These are phyloP conservation scores for Phialophora macrospora DNA, from an alignment of 2,329 filamentous ascomycete species.

Conservation along the genomic window DNA sequence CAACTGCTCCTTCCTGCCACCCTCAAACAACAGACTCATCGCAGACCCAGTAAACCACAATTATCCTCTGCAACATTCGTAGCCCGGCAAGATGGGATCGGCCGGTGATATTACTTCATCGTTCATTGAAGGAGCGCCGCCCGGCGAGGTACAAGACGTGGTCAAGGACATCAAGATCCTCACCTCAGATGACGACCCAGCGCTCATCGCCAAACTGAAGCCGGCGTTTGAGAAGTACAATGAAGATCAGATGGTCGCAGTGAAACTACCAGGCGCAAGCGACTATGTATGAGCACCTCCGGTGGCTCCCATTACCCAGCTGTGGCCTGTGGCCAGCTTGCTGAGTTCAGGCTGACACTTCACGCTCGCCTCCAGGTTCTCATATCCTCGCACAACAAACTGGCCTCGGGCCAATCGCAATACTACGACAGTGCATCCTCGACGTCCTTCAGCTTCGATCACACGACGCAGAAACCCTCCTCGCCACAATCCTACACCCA, in stretches of 20 bases:
- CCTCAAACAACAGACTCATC: not conserved
- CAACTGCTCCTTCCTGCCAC: not conserved
- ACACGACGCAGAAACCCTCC: constrained; percentile 83
- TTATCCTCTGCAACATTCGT: not conserved
- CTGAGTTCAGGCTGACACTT: constrained; percentile 4
- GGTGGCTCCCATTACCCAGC: not conserved
- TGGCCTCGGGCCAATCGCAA: constrained; percentile 64
- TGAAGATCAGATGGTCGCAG: constrained; percentile 86
- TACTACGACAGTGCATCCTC: constrained; percentile 92
- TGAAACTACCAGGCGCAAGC: constrained; percentile 85
- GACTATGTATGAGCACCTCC: constrained; percentile 63
- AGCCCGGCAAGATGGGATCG: constrained; percentile 48
- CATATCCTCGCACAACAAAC: constrained; percentile 82
- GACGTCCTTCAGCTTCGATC: constrained; percentile 87
- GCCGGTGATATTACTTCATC: constrained; percentile 70
- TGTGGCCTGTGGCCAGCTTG: not conserved
- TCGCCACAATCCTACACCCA: constrained; percentile 76
- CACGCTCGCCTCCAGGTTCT: constrained; percentile 60
- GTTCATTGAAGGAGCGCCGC: constrained; percentile 92
- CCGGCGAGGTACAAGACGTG: constrained; percentile 92
- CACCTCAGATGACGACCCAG: constrained; percentile 67
- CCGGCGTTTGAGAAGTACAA: constrained; percentile 95
- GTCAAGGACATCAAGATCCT: constrained; percentile 85
- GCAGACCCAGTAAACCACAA: not conserved
- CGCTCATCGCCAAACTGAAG: constrained; percentile 71